phyloP scores from a whole-genome alignment of 768 basidiomycete genomes.

The Amanita exitialis region DNA sequence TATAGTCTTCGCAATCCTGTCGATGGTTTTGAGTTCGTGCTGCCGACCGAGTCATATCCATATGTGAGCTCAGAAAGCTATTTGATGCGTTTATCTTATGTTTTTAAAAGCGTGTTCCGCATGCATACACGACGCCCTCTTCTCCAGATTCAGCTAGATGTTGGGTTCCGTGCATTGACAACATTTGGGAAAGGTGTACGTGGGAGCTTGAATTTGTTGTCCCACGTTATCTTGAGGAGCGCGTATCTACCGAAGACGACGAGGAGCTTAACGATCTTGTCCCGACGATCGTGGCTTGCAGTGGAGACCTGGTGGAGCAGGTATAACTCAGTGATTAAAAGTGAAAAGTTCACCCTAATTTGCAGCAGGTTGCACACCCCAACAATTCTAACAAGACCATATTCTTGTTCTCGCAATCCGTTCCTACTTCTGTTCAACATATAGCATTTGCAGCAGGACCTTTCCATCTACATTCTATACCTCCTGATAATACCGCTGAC shows the following conservation, averaged over 20 bases:
- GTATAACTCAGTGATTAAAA: constrained; percentile 28
- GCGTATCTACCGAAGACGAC: constrained; percentile 29
- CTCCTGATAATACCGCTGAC: constrained; percentile 48
- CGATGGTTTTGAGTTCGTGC: constrained; percentile 78
- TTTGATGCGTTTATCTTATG: constrained; percentile 8
- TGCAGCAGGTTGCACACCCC: constrained; percentile 76
- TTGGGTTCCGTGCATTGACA: constrained; percentile 98
- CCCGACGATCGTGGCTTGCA: constrained; percentile 86
- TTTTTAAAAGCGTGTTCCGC: constrained; percentile 68
- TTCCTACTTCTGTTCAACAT: constrained; percentile 90
- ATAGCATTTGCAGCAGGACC: constrained; percentile 94
- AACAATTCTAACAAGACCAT: constrained; percentile 91
- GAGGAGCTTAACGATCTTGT: constrained; percentile 48
- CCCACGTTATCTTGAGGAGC: constrained; percentile 70
- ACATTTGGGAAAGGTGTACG: constrained; percentile 90
- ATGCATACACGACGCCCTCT: constrained; percentile 83
- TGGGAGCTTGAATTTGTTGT: constrained; percentile 99
- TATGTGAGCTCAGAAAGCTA: constrained; percentile 42
- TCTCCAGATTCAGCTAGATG: constrained; percentile 89
- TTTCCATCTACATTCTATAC: constrained; percentile 70
- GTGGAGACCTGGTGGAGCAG: constrained; percentile 93
- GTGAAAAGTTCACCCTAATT: not conserved
- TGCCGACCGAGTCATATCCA: constrained; percentile 75
- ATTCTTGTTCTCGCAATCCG: constrained; percentile 82
- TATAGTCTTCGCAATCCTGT: constrained; percentile 78